Percentiles rank a stretch among this genome's conserved stretches.
Evolutionary conservation across 2,329 filamentous ascomycete genomes (phyloP).

Genomic region (Colletotrichum sansevieriae): DNA sequence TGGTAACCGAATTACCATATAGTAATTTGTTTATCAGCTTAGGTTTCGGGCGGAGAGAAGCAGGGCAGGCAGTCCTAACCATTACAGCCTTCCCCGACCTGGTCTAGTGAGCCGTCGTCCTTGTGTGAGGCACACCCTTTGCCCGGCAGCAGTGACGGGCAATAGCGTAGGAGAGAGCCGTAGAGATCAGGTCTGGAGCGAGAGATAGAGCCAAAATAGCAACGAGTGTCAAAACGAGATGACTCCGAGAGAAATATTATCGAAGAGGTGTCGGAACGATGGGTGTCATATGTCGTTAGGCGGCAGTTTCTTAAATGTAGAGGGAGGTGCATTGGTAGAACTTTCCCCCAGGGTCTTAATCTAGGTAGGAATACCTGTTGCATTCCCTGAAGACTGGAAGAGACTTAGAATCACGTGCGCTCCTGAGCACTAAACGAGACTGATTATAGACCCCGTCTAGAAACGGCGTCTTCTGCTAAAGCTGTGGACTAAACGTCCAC

Average conservation of each 20-base stretch:
- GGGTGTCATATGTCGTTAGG: background rate
- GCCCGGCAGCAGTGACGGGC: background rate
- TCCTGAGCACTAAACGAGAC: background rate
- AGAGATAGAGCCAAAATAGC: slow-evolving; percentile 2
- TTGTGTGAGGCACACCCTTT: background rate
- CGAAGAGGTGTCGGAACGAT: background rate
- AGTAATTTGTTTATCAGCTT: background rate
- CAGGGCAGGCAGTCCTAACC: background rate
- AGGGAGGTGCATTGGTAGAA: background rate
- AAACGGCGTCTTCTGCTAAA: background rate
- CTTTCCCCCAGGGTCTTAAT: background rate
- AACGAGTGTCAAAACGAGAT: background rate
- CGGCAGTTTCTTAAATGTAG: background rate
- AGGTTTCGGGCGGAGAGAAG: background rate
- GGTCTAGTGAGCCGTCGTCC: background rate
- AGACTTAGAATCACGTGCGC: too few species aligned
- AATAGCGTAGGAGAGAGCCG: background rate
- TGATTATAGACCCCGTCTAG: background rate
- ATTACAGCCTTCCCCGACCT: background rate
- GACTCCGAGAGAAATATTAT: background rate
- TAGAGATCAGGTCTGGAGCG: background rate
- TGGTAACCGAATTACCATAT: background rate
- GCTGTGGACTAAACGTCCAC: background rate
- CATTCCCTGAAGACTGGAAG: too few species aligned
- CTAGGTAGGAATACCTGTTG: background rate